Evolutionary conservation across 2,329 filamentous ascomycete genomes (phyloP), one percentile per base, ranked within the genome.

Genomic region (Karstenula rhodostoma): DNA sequence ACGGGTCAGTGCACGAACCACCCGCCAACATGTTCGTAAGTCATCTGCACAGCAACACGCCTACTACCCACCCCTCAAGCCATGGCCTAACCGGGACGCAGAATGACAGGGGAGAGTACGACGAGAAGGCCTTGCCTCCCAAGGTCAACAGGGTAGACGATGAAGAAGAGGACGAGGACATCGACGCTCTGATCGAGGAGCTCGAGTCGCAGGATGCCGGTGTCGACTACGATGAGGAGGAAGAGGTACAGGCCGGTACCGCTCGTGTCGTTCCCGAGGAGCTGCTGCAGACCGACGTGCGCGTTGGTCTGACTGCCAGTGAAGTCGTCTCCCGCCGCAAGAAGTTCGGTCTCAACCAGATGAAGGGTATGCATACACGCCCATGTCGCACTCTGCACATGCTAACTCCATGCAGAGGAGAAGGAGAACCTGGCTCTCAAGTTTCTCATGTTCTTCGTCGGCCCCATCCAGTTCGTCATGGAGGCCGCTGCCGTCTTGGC

Each of bases 391-490:
- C 19, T 3, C 25, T 23, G 10, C 27, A 15, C 37, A 48, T 57
- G 43, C 66, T 75, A 46, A 73, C 61, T 27, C 1, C 23, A 7
- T 37, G 37, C 58, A 76, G 92, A 96, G 81, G 91, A 94, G 83
- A 93, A 93, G 81, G 90, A 93, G 80, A 96, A 94, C 74, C 73
- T 93, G 60, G 80, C 94, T 62, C 85, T 95, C 73, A 95, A 96
- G 84, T 96, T 96, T 80, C 73, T 88, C 23, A 84, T 86, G 71
- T 95, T 91, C 83, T 96, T 96, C 78, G 83, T 95, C 58, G 93
- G 93, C 67, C 93, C 93, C 25, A 94, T 96, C 68, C 93, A 96
- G 78, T 94, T 94, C 80, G 93, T 96, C 77, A 96, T 96, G 93
- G 91, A 94, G 88, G 68, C 87, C 79, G 91, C 92, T 63, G 90